phyloP scores from a whole-genome alignment of 2,329 filamentous ascomycete species.

The Knoxdaviesia capensis region DNA sequence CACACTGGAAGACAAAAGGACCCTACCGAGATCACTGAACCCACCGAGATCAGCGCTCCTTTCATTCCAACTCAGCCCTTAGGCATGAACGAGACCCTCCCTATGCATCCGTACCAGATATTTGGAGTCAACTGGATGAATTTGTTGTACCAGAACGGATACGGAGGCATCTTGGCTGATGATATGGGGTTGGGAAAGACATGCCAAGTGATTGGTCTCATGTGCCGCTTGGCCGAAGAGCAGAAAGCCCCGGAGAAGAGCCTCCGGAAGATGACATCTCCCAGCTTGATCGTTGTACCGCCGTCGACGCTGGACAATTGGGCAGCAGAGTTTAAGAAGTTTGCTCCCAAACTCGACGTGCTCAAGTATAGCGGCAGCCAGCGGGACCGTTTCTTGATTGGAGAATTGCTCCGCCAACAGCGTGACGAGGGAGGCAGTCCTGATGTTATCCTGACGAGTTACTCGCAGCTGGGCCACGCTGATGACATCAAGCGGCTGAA shows the following conservation, averaged over 20 bases:
- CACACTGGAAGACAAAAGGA: slow-evolving; percentile 8
- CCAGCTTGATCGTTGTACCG: slow-evolving; percentile 75
- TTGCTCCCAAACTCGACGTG: slow-evolving; percentile 59
- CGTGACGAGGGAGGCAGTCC: slow-evolving; percentile 24
- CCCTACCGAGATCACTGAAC: too few species aligned
- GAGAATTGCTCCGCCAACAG: slow-evolving; percentile 26
- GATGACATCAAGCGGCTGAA: slow-evolving; percentile 30
- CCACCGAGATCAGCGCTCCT: too few species aligned
- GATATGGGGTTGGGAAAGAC: slow-evolving; percentile 98
- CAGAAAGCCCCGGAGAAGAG: slow-evolving; percentile 14
- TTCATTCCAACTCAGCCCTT: slow-evolving; percentile 35
- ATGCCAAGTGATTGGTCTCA: slow-evolving; percentile 83
- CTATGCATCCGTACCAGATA: slow-evolving; percentile 83
- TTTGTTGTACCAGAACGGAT: slow-evolving; percentile 55
- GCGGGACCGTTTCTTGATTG: slow-evolving; percentile 43
- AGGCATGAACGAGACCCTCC: slow-evolving; percentile 55
- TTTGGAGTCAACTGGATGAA: slow-evolving; percentile 91
- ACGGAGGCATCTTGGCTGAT: slow-evolving; percentile 84
- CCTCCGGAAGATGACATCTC: slow-evolving; percentile 28
- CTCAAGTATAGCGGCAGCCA: slow-evolving; percentile 51
- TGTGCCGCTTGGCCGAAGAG: slow-evolving; percentile 62
- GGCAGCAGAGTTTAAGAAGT: slow-evolving; percentile 74
- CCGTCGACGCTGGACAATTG: slow-evolving; percentile 92
- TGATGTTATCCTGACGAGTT: slow-evolving; percentile 37
- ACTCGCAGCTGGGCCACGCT: slow-evolving; percentile 33